Conservation (phyloP, 371 early-diverging fungal species). For the Capillidium rhysosporum region DNA sequence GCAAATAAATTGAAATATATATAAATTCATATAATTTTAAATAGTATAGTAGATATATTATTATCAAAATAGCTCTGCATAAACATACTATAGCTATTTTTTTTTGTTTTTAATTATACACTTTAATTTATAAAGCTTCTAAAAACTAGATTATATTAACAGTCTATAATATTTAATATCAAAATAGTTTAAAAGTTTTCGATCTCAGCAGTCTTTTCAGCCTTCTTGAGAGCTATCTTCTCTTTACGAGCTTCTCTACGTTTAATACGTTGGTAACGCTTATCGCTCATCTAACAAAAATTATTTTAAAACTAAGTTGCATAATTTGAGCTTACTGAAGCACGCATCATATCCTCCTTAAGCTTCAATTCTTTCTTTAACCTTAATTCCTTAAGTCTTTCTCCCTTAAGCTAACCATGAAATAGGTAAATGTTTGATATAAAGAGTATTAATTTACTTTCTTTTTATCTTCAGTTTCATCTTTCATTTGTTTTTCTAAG, state of each 20-base stretch:
- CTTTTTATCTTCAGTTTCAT: constrained; percentile 28
- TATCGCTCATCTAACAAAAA: background rate
- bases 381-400: background rate
- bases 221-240: background rate
- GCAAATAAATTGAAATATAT: too few relatives aligned
- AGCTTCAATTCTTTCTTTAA: background rate
- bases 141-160: too few relatives aligned
- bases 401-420: background rate
- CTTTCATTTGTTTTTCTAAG: constrained; percentile 27
- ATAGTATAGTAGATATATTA: too few relatives aligned
- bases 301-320: background rate
- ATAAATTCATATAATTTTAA: too few relatives aligned
- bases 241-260: background rate
- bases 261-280: background rate
- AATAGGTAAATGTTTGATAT: background rate
- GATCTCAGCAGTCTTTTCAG: background rate
- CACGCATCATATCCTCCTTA: background rate
- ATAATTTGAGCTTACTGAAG: background rate
- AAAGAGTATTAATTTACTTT: constrained; percentile 14
- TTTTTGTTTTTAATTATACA: too few relatives aligned
- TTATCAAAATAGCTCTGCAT: too few relatives aligned
- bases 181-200: too few relatives aligned
- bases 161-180: too few relatives aligned
- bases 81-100: too few relatives aligned
- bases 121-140: too few relatives aligned